Evolutionary conservation across 805 yeast genomes (phyloP), one percentile per base, ranked within the genome.

Genomic region (Cyberlindnera veronae): DNA sequence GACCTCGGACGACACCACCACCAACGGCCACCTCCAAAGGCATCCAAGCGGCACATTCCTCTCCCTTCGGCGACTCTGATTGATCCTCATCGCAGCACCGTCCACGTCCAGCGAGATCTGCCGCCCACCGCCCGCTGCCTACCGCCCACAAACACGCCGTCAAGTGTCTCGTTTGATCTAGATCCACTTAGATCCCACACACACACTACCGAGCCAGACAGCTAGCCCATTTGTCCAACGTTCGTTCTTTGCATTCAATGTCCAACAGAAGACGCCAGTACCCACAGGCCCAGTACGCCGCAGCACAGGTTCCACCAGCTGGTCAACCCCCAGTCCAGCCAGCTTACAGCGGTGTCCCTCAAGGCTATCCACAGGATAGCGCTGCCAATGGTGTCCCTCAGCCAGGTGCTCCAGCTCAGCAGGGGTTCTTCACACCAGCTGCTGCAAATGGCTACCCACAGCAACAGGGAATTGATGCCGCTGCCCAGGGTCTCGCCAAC

Each of bases 251-350:
- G 11, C 31, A 10, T 31, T 12, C 28, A 32, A 55, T 56, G 62
- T 56, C 63, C 32, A 46, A 46, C 41, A 58, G 48, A 39, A 58
- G 61, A 51, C 60, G 64, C 43, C 62, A 59, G 23, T 60, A 60
- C 36, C 64, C 64, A 42, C 51, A 57, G 43, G 60, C 57, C 20
- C 57, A 56, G 45, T 51, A 49, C 46, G 39, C 39, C 19, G 42
- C 32, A 19, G 36, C 45, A 21, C 38, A 41, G 27, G 42, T 42
- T 6, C 39, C 45, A 11, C 44, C 39, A 1, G 20, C 32, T 27
- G 38, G 31, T 9, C 37, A 39, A 28, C 24, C 16, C 22, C 37
- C 29, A 19, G 36, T 21, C 26, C 39, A 40, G 30, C 38, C 43
- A 29, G 32, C 36, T 15, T 30, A 30, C 22, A 35, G 39, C 23